phyloP scores from a whole-genome alignment of 2,329 filamentous ascomycete genomes.

The Fusarium phyllophilum region DNA sequence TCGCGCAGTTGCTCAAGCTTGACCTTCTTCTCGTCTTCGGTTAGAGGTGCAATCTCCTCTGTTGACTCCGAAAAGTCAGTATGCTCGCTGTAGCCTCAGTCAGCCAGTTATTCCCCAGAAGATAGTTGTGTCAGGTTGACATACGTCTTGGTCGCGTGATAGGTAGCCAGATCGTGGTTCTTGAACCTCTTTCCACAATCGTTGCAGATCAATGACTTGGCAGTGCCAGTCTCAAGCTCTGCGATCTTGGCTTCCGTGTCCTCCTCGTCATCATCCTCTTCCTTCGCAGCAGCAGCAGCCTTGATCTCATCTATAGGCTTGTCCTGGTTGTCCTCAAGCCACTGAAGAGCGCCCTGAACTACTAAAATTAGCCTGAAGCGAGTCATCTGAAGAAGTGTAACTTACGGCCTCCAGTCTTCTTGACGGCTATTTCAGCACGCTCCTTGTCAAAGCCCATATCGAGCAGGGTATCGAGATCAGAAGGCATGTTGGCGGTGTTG shows the following conservation, averaged over 20 bases:
- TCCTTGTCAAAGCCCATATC: conserved; percentile 86
- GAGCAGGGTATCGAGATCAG: conserved; percentile 69
- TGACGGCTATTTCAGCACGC: conserved; percentile 83
- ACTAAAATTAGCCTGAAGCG: conserved; percentile 14
- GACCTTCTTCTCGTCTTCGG: conserved; percentile 89
- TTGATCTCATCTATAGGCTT: conserved; percentile 86
- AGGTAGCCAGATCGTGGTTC: conserved; percentile 82
- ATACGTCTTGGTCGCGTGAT: conserved; percentile 87
- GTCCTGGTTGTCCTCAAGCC: conserved; percentile 93
- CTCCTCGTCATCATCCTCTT: conserved; percentile 60
- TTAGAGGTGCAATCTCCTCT: conserved; percentile 89
- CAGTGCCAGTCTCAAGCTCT: conserved; percentile 76
- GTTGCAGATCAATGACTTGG: conserved; percentile 89
- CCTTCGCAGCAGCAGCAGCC: conserved; percentile 53
- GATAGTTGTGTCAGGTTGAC: conserved; percentile 38
- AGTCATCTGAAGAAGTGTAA: conserved; percentile 18
- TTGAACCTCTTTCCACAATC: conserved; percentile 94
- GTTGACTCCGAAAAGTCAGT: conserved; percentile 92
- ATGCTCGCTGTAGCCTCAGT: conserved; percentile 69
- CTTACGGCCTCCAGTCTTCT: conserved; percentile 83
- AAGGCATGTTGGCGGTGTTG: conserved; percentile 61
- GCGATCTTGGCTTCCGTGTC: conserved; percentile 66
- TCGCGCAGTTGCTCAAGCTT: conserved; percentile 79
- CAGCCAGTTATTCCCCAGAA: not conserved
- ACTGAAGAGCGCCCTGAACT: conserved; percentile 93